Conservation (phyloP, 2,329 filamentous ascomycete genomes). For the Trichoderma atroviride region DNA sequence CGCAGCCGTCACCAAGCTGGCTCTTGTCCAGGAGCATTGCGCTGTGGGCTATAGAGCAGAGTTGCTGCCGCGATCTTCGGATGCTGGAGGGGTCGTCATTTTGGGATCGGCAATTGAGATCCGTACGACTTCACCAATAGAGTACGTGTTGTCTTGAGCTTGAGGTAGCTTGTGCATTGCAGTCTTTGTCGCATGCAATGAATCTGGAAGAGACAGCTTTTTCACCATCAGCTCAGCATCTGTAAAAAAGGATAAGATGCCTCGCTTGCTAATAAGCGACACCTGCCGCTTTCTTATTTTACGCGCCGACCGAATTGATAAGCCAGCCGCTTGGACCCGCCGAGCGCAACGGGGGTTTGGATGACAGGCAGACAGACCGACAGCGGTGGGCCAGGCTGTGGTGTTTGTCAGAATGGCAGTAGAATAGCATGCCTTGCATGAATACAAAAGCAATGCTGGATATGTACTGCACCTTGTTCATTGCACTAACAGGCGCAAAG, state of each 20-base stretch:
- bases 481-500: background rate
- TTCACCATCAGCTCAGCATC: background rate
- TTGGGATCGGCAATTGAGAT: background rate
- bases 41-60: background rate
- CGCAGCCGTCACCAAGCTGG: background rate
- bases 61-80: background rate
- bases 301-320: background rate
- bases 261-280: background rate
- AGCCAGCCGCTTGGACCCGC: slow-evolving; percentile 7
- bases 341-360: background rate
- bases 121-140: background rate
- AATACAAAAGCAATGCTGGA: background rate
- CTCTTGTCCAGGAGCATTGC: background rate
- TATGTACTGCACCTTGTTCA: background rate
- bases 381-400: background rate
- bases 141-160: background rate
- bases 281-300: background rate
- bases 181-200: too few relatives aligned
- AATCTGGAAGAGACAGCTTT: background rate
- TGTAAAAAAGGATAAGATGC: too few relatives aligned
- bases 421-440: background rate
- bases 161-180: background rate
- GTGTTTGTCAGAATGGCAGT: background rate
- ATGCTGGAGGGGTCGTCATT: background rate
- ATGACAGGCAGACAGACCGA: background rate